These are phyloP conservation scores for Lipomyces spencermartinsiae DNA, from an alignment of 805 yeast species.

Conservation along the genomic window DNA sequence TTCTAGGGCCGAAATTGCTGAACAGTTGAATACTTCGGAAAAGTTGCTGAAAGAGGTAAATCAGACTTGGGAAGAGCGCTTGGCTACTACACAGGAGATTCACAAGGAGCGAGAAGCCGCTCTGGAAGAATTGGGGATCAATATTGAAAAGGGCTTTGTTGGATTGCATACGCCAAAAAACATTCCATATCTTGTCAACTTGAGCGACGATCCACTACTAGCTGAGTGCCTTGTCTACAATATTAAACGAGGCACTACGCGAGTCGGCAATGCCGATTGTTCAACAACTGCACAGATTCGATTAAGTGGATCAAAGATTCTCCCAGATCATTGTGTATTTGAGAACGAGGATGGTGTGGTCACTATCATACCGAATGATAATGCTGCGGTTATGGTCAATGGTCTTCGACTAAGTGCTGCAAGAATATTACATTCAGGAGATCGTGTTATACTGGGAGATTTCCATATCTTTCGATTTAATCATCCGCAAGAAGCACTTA, in stretches of 20 bases:
- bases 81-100: constrained; percentile 39
- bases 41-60: constrained; percentile 41
- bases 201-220: constrained; percentile 41
- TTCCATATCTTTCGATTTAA: constrained; percentile 42
- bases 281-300: constrained; percentile 39
- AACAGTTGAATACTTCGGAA: constrained; percentile 37
- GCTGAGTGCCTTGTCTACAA: constrained; percentile 44
- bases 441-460: constrained; percentile 40
- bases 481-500: constrained; percentile 36
- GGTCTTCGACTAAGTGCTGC: constrained; percentile 33
- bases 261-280: constrained; percentile 40
- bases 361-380: constrained; percentile 32
- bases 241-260: constrained; percentile 40
- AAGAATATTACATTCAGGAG: constrained; percentile 39
- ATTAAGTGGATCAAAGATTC: constrained; percentile 39
- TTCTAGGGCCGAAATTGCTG: constrained; percentile 35
- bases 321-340: constrained; percentile 38
- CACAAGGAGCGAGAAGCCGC: constrained; percentile 42
- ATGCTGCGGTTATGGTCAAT: constrained; percentile 39
- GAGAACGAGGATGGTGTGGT: constrained; percentile 36
- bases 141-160: constrained; percentile 38
- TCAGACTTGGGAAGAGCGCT: constrained; percentile 43
- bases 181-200: constrained; percentile 42
- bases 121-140: constrained; percentile 43
- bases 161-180: constrained; percentile 43